Conservation (phyloP, 2,329 filamentous ascomycete genomes). For the Neofusicoccum sp. region DNA sequence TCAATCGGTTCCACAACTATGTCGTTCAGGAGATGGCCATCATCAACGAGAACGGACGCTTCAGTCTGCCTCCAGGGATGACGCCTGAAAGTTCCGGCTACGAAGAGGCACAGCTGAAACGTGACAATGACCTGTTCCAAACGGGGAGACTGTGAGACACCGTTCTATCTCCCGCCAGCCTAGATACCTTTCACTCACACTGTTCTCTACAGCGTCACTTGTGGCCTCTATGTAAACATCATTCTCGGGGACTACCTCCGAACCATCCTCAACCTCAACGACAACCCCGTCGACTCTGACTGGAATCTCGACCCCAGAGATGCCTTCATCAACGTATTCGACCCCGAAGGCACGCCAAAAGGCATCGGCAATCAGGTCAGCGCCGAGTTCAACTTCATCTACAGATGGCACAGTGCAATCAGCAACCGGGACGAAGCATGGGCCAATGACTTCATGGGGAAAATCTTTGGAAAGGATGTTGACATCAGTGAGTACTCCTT, state of each 20-base stretch:
- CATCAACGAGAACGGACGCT: slow-evolving; percentile 77
- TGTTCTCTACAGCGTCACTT: slow-evolving; percentile 40
- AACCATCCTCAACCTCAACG: slow-evolving; percentile 54
- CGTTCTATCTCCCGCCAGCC: slow-evolving; percentile 41
- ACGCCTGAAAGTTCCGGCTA: slow-evolving; percentile 26
- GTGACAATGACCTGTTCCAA: slow-evolving; percentile 7
- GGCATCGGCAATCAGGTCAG: slow-evolving; percentile 77
- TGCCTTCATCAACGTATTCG: slow-evolving; percentile 6
- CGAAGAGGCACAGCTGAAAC: background rate
- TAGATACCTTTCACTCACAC: slow-evolving; percentile 47
- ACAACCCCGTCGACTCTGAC: slow-evolving; percentile 58
- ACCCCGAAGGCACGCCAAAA: slow-evolving; percentile 52
- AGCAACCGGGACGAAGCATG: slow-evolving; percentile 69
- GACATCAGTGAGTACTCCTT: background rate
- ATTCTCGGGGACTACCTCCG: slow-evolving; percentile 47
- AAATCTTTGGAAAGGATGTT: slow-evolving; percentile 1
- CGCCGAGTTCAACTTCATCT: slow-evolving; percentile 79
- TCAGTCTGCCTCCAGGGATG: slow-evolving; percentile 57
- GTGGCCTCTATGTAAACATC: slow-evolving; percentile 46
- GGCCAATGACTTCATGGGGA: slow-evolving; percentile 58
- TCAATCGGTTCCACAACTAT: slow-evolving; percentile 74
- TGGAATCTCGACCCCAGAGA: slow-evolving; percentile 72
- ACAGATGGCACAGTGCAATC: slow-evolving; percentile 79
- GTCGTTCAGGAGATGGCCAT: slow-evolving; percentile 70
- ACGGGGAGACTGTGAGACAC: slow-evolving; percentile 31